Evolutionary conservation across 257 asterid species (phyloP).

Genomic region (Cinchona pubescens): DNA sequence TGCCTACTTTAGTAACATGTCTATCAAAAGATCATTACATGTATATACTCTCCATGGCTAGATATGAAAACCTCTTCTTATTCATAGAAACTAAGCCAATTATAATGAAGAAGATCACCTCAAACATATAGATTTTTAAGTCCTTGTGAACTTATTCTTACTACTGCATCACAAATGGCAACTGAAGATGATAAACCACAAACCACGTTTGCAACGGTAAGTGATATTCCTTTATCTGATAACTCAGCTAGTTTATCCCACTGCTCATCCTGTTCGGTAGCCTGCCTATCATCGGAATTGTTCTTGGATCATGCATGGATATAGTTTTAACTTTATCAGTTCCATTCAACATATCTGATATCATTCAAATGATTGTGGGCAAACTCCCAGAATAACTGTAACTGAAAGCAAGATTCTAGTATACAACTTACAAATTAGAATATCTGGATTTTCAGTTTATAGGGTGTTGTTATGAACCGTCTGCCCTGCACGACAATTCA

Average conservation of each 20-base stretch:
- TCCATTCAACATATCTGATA: not conserved
- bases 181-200: conserved; percentile 19
- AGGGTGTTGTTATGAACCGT: not conserved
- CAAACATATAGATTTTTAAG: not conserved
- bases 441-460: not conserved
- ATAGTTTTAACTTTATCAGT: not conserved
- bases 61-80: not conserved
- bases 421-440: not conserved
- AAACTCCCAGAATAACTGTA: not conserved
- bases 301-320: not conserved
- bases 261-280: not conserved
- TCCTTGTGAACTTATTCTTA: not conserved
- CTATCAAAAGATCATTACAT: not conserved
- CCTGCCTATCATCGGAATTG: not conserved
- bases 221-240: not conserved
- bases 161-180: conserved; percentile 19
- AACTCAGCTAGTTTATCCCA: not conserved
- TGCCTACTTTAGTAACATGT: conserved; percentile 8
- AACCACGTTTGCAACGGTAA: conserved; percentile 17
- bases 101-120: not conserved
- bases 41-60: not conserved
- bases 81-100: not conserved
- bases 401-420: not conserved
- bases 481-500: not conserved
- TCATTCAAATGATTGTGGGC: not conserved